Evolutionary conservation across 148 eudicot species (phyloP).

Genomic region (Polygonum aviculare): DNA sequence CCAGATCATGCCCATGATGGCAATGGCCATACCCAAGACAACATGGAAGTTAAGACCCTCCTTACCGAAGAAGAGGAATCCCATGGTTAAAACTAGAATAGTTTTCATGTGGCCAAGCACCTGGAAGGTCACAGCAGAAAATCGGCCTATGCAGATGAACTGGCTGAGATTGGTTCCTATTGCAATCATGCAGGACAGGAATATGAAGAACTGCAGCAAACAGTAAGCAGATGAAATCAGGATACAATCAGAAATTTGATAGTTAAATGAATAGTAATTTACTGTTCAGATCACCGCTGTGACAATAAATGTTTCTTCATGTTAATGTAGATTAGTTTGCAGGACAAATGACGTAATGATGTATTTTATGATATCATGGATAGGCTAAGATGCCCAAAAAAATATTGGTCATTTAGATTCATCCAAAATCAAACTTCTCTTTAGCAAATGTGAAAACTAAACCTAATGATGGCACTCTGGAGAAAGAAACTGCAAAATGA

Average conservation of each 20-base stretch:
- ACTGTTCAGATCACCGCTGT: not conserved
- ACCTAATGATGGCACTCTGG: not conserved
- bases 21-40: constrained; percentile 36
- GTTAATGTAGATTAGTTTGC: not conserved
- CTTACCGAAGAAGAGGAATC: constrained; percentile 42
- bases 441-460: not conserved
- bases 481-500: not conserved
- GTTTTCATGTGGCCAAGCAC: constrained; percentile 55
- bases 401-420: not conserved
- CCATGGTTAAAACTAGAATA: constrained; percentile 34
- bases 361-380: not conserved
- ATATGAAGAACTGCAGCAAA: constrained; percentile 31
- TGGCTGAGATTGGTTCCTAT: constrained; percentile 50
- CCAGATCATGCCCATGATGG: constrained; percentile 45
- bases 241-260: not conserved
- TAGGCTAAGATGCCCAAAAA: not conserved
- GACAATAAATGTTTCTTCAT: not conserved
- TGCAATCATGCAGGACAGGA: constrained; percentile 39
- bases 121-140: constrained; percentile 51
- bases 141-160: constrained; percentile 53
- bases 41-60: constrained; percentile 44
- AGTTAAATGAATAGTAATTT: too few species aligned
- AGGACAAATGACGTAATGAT: not conserved
- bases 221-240: not conserved
- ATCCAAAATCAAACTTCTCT: not conserved